Evolutionary conservation across 2,329 filamentous ascomycete species (phyloP), one percentile per base, ranked within the genome.

Genomic region (Chaetomiaceae sp.): DNA sequence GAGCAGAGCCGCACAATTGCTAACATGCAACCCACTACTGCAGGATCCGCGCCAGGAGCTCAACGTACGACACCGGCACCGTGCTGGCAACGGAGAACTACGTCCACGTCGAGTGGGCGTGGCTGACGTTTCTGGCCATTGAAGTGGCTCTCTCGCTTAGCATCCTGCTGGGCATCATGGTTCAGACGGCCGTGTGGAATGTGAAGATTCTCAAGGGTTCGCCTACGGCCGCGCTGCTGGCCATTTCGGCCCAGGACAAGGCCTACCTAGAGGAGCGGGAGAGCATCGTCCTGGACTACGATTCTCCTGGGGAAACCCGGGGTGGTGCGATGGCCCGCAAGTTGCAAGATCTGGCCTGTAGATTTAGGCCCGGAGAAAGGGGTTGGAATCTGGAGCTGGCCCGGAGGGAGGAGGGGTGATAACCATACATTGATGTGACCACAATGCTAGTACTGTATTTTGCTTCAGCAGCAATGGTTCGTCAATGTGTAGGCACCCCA

Each of bases 191-290:
- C 7, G 47, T 53, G 4, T 54, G 54, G 49, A 42, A 51, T 19
- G 50, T 56, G 3, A 47, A 48, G 29, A 51, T 60, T 12, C 43
- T 63, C 38, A 63, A 63, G 47, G 50, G 50, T 24, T 60, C 60
- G n/a, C 44, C 56, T 9, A 47, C 55, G 11, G 53, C 58, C 10
- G 36, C 55, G 11, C 41, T 63, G 18, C 48, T 62, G 17, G 59
- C 59, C n/a, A 43, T 63, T n/a, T 38, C 49, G 14, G 47, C 56
- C 8, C 48, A 50, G 1, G 54, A 54, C 24, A 53, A 49, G 19
- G 44, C 45, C 4, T 37, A 48, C 11, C 35, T 57, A 5, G 54
- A 59, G 41, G 44, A 47, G 11, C 32, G 40, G 20, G 48, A 46
- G 14, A 15, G 38, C 20, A 12, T 47, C 18, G 26, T 35, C 37